phyloP scores from a whole-genome alignment of 192 early-diverging fungal species.

The Mortierella alpina region DNA sequence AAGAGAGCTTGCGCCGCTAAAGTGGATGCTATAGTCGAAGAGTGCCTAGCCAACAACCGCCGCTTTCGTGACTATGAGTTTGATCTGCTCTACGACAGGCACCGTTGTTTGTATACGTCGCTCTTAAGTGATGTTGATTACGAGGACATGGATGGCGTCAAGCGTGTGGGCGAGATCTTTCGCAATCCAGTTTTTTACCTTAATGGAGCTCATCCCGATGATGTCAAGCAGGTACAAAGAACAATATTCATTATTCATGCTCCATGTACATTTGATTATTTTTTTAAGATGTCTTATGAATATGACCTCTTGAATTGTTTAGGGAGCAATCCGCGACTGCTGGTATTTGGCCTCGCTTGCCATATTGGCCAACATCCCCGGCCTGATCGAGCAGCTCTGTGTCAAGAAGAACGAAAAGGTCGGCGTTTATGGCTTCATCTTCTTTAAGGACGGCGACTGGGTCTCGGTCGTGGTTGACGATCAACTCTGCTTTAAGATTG shows the following conservation, averaged over 20 bases:
- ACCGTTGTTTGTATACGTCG: conserved; percentile 11
- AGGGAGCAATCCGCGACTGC: conserved; percentile 58
- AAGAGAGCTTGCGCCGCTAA: conserved; percentile 17
- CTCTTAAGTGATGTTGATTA: neutral
- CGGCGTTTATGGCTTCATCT: conserved; percentile 66
- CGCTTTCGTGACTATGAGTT: conserved; percentile 23
- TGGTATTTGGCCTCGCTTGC: conserved; percentile 63
- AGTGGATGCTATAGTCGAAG: conserved; percentile 27
- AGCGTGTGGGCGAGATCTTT: conserved; percentile 53
- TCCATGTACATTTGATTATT: too few relatives aligned
- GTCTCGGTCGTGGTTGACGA: conserved; percentile 59
- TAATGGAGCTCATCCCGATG: conserved; percentile 35
- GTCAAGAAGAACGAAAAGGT: conserved; percentile 62
- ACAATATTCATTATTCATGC: neutral
- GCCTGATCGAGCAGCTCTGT: conserved; percentile 49
- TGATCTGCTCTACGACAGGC: conserved; percentile 9
- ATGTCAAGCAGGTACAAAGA: conserved; percentile 31
- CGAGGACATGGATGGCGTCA: conserved; percentile 8
- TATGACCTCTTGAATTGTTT: neutral
- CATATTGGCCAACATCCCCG: conserved; percentile 48
- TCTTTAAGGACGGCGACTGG: conserved; percentile 63
- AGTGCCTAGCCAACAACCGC: conserved; percentile 16
- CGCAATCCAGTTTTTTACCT: conserved; percentile 57
- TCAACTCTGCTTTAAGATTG: conserved; percentile 40
- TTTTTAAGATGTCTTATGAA: neutral